Conservation (phyloP, 306 rosid genomes). For the Corylus heterophylla region DNA sequence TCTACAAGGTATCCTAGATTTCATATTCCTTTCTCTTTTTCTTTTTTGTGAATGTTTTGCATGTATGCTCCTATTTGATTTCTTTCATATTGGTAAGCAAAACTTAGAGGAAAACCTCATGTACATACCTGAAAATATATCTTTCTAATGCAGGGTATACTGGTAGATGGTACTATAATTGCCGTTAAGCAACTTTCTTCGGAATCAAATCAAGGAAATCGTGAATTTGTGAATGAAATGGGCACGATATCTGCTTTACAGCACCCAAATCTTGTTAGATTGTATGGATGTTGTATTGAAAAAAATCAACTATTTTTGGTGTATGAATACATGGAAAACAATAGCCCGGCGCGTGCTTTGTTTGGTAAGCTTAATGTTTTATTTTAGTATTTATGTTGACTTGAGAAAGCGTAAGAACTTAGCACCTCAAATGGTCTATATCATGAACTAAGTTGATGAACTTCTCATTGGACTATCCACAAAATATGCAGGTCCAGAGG, state of each 20-base stretch:
- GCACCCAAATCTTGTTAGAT: conserved; percentile 66
- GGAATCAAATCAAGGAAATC: conserved; percentile 50
- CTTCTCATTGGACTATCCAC: too few species aligned
- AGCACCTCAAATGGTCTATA: too few species aligned
- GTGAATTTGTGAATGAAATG: conserved; percentile 56
- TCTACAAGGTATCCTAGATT: too few species aligned
- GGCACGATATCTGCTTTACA: conserved; percentile 57
- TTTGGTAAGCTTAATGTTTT: conserved; percentile 43
- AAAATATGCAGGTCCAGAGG: neutral
- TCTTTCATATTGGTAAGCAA: too few species aligned
- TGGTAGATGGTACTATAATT: conserved; percentile 49
- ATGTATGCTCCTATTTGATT: too few species aligned
- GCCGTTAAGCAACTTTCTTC: conserved; percentile 64
- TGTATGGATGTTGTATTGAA: conserved; percentile 62
- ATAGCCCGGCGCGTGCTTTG: conserved; percentile 49
- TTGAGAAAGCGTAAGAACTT: too few species aligned
- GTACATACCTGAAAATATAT: neutral
- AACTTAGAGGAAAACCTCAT: too few species aligned
- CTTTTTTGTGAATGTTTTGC: too few species aligned
- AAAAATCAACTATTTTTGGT: conserved; percentile 53
- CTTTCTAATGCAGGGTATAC: conserved; percentile 39
- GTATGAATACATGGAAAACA: conserved; percentile 65
- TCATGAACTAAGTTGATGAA: too few species aligned
- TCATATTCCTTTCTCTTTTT: too few species aligned
- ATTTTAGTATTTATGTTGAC: too few species aligned